Evolutionary conservation across 1,284 basidiomycete species (phyloP), one percentile per base, ranked within the genome.

Genomic region (Psilocybe mexicana): DNA sequence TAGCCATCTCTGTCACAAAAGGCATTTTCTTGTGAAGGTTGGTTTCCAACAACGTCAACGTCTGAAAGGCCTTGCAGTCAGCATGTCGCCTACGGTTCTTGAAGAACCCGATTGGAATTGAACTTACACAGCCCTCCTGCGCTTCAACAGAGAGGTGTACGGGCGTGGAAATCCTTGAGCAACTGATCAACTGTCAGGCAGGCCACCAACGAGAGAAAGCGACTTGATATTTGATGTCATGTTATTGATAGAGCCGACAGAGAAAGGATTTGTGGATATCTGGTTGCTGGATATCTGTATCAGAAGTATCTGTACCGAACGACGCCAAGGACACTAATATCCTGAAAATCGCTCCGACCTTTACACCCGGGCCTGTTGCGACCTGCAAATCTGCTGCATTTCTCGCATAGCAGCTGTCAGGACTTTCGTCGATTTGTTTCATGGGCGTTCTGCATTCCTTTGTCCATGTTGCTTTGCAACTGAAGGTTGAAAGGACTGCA

Each of bases 41-140:
- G 54, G 60, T 64, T 60, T 64, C 60, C 61, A 64, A 57, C 61
- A 55, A 64, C 48, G 63, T 64, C 63, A 64, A 61, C 4, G 48
- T 57, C 46, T 57, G 58, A 61, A 63, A 57, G 61, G 50, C 43
- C 47, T 58, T 58, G 45, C 54, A 55, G 49, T 63, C 51, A 56
- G 54, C 40, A 54, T 47, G 59, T 61, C 55, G 57, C 52, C 42
- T 50, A 51, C 52, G 57, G 57, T 48, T 35, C 24, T 35, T 38
- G 30, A 36, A 24, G 50, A 53, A 48, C 43, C 54, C 58, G 50
- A 23, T 40, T 40, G 38, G 11, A 40, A 40, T 40, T 55, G 30
- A 46, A 52, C 43, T 35, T 51, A 56, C 54, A 60, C 58, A 60
- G 58, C 58, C 58, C 51, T 35, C 36, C 33, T 35, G 14, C 35